phyloP scores from a whole-genome alignment of 1,284 basidiomycete genomes.

The Calocybe gambosa region DNA sequence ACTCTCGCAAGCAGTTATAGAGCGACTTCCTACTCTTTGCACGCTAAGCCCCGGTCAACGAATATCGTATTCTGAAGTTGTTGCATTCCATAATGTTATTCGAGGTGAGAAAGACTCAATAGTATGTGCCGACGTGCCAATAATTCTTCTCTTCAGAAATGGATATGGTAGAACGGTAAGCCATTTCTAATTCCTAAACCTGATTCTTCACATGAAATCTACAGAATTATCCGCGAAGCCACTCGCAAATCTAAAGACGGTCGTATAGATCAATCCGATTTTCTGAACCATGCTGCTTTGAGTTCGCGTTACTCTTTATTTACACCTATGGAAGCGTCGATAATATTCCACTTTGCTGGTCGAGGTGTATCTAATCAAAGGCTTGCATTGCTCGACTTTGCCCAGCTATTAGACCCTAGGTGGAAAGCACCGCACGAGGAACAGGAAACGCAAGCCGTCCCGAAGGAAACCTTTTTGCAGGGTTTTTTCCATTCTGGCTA shows the following conservation, averaged over 20 bases:
- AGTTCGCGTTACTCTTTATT: conserved; percentile 87
- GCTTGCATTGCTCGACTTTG: conserved; percentile 82
- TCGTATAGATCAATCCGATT: conserved; percentile 81
- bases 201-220: conserved; percentile 10
- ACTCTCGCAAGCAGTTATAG: conserved; percentile 85
- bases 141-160: conserved; percentile 53
- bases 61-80: conserved; percentile 92
- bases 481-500: conserved; percentile 65
- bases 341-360: conserved; percentile 93
- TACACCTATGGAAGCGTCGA: conserved; percentile 93
- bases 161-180: conserved; percentile 89
- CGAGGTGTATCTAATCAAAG: conserved; percentile 66
- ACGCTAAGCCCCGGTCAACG: conserved; percentile 81
- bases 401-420: conserved; percentile 80
- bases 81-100: conserved; percentile 93
- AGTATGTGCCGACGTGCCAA: conserved; percentile 9
- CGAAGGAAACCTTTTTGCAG: conserved; percentile 39
- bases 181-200: not conserved
- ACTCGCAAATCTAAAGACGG: conserved; percentile 89
- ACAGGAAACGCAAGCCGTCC: conserved; percentile 26
- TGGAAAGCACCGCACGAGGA: conserved; percentile 70
- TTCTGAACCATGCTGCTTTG: conserved; percentile 68
- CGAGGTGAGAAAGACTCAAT: conserved; percentile 45
- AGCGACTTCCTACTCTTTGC: conserved; percentile 84
- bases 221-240: conserved; percentile 77